A percentile compares a stretch with the other conserved stretches of the same genome.
Evolutionary conservation across 257 asterid species (phyloP).

Genomic region (Ophiorrhiza pumila): DNA sequence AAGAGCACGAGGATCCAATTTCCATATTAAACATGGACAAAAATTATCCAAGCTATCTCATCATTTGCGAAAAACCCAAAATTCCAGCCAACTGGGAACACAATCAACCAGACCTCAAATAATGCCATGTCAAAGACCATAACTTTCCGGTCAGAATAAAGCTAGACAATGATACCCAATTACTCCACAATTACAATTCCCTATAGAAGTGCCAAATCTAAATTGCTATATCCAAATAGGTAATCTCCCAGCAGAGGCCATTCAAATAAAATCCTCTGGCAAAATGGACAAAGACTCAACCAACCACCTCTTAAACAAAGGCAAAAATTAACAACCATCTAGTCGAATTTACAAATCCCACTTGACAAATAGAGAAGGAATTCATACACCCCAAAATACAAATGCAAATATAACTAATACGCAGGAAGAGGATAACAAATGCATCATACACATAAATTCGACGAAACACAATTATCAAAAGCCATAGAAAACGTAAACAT

Average conservation of each 20-base stretch:
- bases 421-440: background rate
- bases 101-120: background rate
- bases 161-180: background rate
- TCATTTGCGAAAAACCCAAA: background rate
- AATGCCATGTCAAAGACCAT: background rate
- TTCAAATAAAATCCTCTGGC: background rate
- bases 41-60: background rate
- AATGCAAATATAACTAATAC: too few species aligned
- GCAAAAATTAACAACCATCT: background rate
- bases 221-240: background rate
- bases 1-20: slow-evolving; percentile 1
- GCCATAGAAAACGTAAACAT: background rate
- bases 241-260: background rate
- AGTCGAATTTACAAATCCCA: background rate
- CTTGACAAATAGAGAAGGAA: background rate
- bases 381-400: background rate
- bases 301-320: background rate
- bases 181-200: background rate
- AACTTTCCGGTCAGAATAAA: background rate
- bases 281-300: background rate
- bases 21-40: background rate
- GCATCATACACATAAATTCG: background rate
- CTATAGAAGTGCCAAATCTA: background rate
- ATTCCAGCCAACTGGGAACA: too few species aligned
- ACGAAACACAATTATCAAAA: background rate